Percentiles rank a stretch among this genome's conserved stretches.
Evolutionary conservation across 1,284 basidiomycete genomes (phyloP).

Genomic region (Abortiporus biennis): DNA sequence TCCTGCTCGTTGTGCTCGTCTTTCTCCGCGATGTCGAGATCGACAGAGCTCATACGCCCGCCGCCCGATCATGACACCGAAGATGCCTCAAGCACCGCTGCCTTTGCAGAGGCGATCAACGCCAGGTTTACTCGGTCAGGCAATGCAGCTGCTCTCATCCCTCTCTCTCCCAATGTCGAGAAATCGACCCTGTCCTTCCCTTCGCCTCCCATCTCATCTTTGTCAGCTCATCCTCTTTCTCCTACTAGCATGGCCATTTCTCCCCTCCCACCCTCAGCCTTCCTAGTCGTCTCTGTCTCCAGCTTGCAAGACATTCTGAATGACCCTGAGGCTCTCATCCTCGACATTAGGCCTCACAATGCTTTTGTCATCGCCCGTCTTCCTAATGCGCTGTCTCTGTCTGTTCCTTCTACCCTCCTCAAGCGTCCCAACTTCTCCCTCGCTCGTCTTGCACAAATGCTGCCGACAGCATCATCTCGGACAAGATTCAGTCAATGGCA

Average conservation of each 20-base stretch:
- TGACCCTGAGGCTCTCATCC: constrained; percentile 42
- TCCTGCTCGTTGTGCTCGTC: too few species aligned
- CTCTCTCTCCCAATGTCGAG: constrained; percentile 1
- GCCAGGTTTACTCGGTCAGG: constrained; percentile 3
- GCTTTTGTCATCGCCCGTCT: constrained; percentile 65
- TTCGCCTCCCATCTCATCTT: constrained; percentile 1
- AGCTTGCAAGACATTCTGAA: constrained; percentile 27
- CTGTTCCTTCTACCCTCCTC: constrained; percentile 91
- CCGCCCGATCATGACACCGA: too few species aligned
- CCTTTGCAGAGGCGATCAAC: constrained; percentile 3
- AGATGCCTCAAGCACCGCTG: too few species aligned
- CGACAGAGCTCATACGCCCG: too few species aligned
- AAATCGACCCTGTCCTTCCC: neutral
- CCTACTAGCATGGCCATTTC: neutral
- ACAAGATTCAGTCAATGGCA: constrained; percentile 57
- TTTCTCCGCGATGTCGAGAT: too few species aligned
- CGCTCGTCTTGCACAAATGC: constrained; percentile 68
- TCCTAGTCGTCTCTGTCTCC: constrained; percentile 27
- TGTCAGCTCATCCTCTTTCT: neutral
- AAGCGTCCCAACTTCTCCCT: constrained; percentile 83
- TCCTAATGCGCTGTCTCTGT: constrained; percentile 76
- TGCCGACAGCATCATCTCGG: constrained; percentile 53
- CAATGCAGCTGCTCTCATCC: constrained; percentile 1
- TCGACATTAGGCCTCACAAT: constrained; percentile 87
- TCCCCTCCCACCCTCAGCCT: constrained; percentile 15